Evolutionary conservation across 176 grass and related monocot genomes (phyloP).

Genomic region (Sorghum bicolor): Sorghum_bicolor_NCBIv3 NC_012876.2:57114501-57115000

Average conservation of each 20-base stretch:
- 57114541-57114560: slow-evolving; percentile 66
- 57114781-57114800: neutral
- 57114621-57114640: slow-evolving; percentile 51
- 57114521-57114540: slow-evolving; percentile 66
- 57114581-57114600: slow-evolving; percentile 20
- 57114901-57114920: neutral
- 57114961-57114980: neutral
- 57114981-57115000: neutral
- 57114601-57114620: slow-evolving; percentile 65
- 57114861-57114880: neutral
- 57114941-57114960: neutral
- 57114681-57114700: slow-evolving; percentile 82
- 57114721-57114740: slow-evolving; percentile 29
- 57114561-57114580: slow-evolving; percentile 36
- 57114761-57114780: neutral
- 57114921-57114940: neutral
- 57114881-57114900: neutral
- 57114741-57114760: neutral
- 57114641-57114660: slow-evolving; percentile 80
- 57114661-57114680: slow-evolving; percentile 80
- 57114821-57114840: neutral
- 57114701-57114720: slow-evolving; percentile 43
- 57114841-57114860: neutral
- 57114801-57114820: neutral
- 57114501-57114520: slow-evolving; percentile 76